Base-by-base conservation (phyloP, 306 rosid species). In the Glycine soja region DNA sequence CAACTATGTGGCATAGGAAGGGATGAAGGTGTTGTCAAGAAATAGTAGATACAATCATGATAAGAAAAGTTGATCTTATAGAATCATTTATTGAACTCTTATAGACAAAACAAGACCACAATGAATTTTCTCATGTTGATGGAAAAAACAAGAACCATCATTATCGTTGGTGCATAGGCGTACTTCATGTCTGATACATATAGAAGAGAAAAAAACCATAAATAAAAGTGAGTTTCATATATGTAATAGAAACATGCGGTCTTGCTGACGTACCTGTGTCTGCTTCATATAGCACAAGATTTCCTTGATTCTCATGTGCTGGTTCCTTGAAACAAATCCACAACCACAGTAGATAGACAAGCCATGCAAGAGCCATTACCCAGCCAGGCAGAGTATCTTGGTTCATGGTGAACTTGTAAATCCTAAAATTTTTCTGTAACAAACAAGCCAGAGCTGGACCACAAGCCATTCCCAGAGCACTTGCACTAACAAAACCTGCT, bases 401-500 rank as follows among this genome's bases (percentile, higher is more conserved):
- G 66, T 96, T 96, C 92, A 93, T 89, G 52, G 99, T 91, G 80
- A 96, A 75, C 88, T 78, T 96, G 86, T 78, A 96, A 88, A 96
- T 80, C 80, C 75, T 93, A 73, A 93, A 96, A 77, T 92, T 57
- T 11, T 81, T 90, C 85, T 92, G 97, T 43, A 96, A 92, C 7
- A 93, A 73, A 52, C 92, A 91, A 66, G 97, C 98, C 48, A 96
- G 83, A 76, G 98, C 98, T 64, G 99, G 99, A 86, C 99, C 99
- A 84, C 98, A 92, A 48, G 99, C 98, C 99, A 96, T 96, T 83
- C 99, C 99, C 9, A 94, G 84, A 3, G 97, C 98, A 59, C 96
- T 88, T 40, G 98, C 96, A 78, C 97, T 92, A 8, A 94, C 98
- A 86, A 94, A 94, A 78, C 89, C 98, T 4, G 99, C 99, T 34